Evolutionary conservation across 2,329 filamentous ascomycete genomes (phyloP), one percentile per base, ranked within the genome.

Genomic region (Neurospora sp.): DNA sequence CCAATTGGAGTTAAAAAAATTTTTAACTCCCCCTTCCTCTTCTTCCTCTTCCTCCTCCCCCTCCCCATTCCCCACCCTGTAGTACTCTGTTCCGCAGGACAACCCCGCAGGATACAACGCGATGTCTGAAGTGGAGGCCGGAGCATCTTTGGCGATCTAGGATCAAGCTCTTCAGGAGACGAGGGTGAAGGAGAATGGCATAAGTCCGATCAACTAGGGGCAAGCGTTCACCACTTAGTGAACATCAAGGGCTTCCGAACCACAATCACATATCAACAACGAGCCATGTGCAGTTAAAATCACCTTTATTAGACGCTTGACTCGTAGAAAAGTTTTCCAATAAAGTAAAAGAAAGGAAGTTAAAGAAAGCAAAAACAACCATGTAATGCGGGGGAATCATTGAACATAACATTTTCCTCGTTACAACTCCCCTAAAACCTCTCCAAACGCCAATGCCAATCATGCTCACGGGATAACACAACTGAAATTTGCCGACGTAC

Each of bases 391-490:
- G 52, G 52, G 52, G 52, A 62, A 62, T 62, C 52, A 62, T 62
- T 62, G 5, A 33, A 33, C 23, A 33, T 33, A 62, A 62, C 23
- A 62, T 62, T 36, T 62, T 62, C 23, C 28, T 62, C 52, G 52
- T 62, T 15, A 62, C 52, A 62, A 62, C 52, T 36, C 52, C 52
- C 23, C 28, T 62, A 19, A 36, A 62, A 28, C 19, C 43, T 62
- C 46, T 28, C 68, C 38, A 23, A 69, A 69, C 68, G 68, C 68
- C 68, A 66, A 33, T 69, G 52, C 58, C 66, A 66, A 69, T 62
- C 52, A 62, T 62, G 52, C 52, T 62, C 52, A 62, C 15, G 23
- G 52, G 52, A 62, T 33, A 62, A 62, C 52, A 62, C 15, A 62
- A 62, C 52, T 62, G 52, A 62, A 62, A 62, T 62, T 62, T 28